Conservation (phyloP, 257 asterid genomes). For the Salvia rosmarinus region DNA sequence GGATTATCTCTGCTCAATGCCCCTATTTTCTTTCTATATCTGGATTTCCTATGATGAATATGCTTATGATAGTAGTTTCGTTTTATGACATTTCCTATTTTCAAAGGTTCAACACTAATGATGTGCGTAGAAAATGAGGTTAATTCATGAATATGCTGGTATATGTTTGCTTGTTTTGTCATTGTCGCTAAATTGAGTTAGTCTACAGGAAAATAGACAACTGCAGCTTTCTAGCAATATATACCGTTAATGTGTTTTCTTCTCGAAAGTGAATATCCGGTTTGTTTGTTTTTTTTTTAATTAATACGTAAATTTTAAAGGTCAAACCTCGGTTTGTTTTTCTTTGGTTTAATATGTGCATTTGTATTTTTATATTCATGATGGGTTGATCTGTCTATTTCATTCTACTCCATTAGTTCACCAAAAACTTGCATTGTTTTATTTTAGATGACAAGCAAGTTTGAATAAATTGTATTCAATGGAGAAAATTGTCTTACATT, state of each 20-base stretch:
- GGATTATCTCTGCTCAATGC: slow-evolving; percentile 2
- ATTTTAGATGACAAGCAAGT: no score
- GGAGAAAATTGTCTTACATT: no score
- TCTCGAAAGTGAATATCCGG: background rate
- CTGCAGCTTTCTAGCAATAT: background rate
- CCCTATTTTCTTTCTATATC: background rate
- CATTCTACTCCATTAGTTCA: no score
- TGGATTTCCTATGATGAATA: background rate
- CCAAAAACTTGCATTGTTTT: no score
- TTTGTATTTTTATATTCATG: no score
- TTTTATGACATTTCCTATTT: background rate
- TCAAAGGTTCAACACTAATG: background rate
- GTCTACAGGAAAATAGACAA: background rate
- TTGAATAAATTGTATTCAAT: no score
- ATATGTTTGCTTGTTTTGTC: background rate
- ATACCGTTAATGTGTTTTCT: background rate
- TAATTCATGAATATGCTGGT: background rate
- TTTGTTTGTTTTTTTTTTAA: no score
- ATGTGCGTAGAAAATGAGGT: background rate
- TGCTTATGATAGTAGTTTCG: background rate
- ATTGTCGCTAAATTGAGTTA: background rate
- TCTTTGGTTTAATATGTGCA: no score
- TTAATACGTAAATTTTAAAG: no score
- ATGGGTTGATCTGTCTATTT: no score
- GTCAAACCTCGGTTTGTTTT: no score